Base-by-base conservation (phyloP, 495 filamentous ascomycete genomes). In the Lasiosphaeris hirsuta region DNA sequence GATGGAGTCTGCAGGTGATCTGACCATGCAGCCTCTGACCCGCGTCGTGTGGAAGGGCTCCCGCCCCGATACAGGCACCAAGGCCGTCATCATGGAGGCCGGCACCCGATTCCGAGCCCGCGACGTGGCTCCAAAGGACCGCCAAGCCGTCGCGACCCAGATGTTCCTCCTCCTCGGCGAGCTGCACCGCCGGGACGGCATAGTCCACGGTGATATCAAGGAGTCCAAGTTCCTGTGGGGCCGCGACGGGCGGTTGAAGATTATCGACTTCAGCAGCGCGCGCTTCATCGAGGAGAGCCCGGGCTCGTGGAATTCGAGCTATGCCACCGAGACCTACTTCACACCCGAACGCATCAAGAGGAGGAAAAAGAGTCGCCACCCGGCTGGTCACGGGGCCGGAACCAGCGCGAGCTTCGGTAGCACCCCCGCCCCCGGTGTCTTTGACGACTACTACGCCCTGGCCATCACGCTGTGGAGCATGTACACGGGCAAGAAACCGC, bases 211-310 rank as follows among this genome's bases (percentile, higher is more conserved):
- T 50, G 91, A 96, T 69, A 93, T 96, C 68, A 96, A 96, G 65
- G 90, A 90, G 34, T 95, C 90, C 9, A 96, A 96, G 63, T 96
- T 96, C 67, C 81, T 96, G 17, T 96, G 95, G 74, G 90, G 92
- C 51, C 84, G 86, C 10, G 76, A 85, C 2, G 55, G 55, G 23
- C 10, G 42, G 2, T 45, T 62, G 15, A 44, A 45, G 30, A 38
- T 62, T 11, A 40, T 55, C 15, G 51, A 62, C 15, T 62, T 58
- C 18, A 41, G 43, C 19, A 48, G 49, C 6, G 60, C 50, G 13
- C 11, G 55, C 23, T 62, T 58, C 15, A 50, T 62, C 1, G 39
- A 44, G 4, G 60, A 62, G 36, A 15, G 30, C 18, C 23, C 44
- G 2, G 36, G 36, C 8, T 3, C 3, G 15, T 62, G 60, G 60